Conservation (phyloP, 2,329 filamentous ascomycete species). For the Fusarium coffeatum region DNA sequence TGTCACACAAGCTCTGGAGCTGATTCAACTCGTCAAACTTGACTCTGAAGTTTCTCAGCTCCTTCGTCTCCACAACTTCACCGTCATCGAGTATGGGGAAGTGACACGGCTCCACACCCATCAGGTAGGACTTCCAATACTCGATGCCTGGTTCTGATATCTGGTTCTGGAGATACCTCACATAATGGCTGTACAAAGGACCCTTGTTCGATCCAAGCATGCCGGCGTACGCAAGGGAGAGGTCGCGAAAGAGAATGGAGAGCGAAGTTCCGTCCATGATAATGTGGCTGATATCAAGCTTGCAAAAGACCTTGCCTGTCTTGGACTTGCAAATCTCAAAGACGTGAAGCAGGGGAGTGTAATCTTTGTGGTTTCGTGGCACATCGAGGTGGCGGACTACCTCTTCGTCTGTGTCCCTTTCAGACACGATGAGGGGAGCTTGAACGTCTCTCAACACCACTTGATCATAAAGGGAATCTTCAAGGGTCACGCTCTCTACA, state of each 20-base stretch:
- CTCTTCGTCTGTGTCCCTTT: constrained; percentile 28
- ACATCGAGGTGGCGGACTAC: constrained; percentile 5
- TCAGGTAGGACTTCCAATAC: constrained; percentile 33
- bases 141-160: constrained; percentile 7
- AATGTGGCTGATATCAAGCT: constrained; percentile 38
- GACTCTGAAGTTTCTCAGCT: constrained; percentile 34
- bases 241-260: constrained; percentile 38
- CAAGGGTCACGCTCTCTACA: constrained; percentile 57
- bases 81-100: constrained; percentile 37
- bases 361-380: constrained; percentile 14
- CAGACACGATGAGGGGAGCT: constrained; percentile 5
- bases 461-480: constrained; percentile 59
- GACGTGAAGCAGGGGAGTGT: constrained; percentile 14
- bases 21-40: constrained; percentile 28
- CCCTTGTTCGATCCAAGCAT: constrained; percentile 7
- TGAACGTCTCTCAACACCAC: constrained; percentile 53
- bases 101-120: constrained; percentile 31
- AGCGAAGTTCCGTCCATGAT: constrained; percentile 42
- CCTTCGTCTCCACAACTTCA: constrained; percentile 5
- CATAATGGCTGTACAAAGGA: constrained; percentile 35
- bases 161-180: constrained; percentile 22
- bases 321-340: constrained; percentile 38
- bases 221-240: constrained; percentile 25
- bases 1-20: constrained; percentile 22
- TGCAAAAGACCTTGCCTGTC: constrained; percentile 41